These are phyloP conservation scores for Rhazya stricta DNA, from an alignment of 257 asterid species.

Conservation along the genomic window DNA sequence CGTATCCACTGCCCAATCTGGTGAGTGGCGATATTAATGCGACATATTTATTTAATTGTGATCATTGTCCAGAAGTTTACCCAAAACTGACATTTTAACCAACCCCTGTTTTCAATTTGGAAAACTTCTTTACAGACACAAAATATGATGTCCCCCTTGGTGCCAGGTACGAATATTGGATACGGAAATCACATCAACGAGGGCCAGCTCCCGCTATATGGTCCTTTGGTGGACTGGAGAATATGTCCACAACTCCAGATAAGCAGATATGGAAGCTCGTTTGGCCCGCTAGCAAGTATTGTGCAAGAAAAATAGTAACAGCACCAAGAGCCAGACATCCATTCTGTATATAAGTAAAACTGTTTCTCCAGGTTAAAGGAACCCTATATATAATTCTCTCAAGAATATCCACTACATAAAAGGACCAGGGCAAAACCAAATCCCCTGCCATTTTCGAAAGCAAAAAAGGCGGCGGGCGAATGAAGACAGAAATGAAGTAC, in stretches of 20 bases:
- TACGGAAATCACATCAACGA: neutral
- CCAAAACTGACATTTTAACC: conserved; percentile 14
- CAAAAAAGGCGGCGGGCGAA: neutral
- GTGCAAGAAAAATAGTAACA: neutral
- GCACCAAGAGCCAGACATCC: neutral
- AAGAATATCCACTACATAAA: neutral
- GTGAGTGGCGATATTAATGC: neutral
- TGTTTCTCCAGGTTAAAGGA: neutral
- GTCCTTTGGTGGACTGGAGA: too few relatives aligned
- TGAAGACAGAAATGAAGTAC: neutral
- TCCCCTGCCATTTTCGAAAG: too few relatives aligned
- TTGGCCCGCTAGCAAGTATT: too few relatives aligned
- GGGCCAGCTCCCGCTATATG: too few relatives aligned
- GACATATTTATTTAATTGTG: neutral
- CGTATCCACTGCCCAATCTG: too few relatives aligned
- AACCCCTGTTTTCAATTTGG: neutral
- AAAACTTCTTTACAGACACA: neutral
- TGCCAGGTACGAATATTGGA: neutral
- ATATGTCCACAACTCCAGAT: too few relatives aligned
- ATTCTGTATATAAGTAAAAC: neutral
- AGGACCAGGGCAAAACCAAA: neutral
- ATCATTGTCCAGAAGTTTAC: neutral
- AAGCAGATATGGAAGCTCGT: too few relatives aligned
- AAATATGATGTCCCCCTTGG: neutral
- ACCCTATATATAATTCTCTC: neutral